A percentile compares a stretch with the other conserved stretches of the same genome.
phyloP scores from a whole-genome alignment of 140 eudicot genomes.

The Flaveria floridana region DNA sequence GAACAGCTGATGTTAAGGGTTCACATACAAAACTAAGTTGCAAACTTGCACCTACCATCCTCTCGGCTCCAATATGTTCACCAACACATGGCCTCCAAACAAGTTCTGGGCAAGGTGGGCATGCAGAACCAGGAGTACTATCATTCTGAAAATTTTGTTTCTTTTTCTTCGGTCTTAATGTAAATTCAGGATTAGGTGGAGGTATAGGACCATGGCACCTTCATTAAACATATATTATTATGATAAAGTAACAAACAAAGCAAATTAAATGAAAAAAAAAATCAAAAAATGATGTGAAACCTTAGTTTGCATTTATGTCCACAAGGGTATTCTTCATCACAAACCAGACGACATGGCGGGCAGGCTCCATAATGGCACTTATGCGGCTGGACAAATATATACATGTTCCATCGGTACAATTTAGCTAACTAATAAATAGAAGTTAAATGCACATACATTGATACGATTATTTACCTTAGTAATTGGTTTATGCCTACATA shows the following conservation, averaged over 20 bases:
- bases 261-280: neutral
- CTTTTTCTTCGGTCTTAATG: constrained; percentile 85
- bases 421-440: neutral
- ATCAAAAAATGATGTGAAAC: constrained; percentile 29
- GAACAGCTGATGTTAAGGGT: neutral
- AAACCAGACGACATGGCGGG: constrained; percentile 74
- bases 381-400: constrained; percentile 64
- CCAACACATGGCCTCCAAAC: constrained; percentile 89
- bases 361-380: constrained; percentile 96
- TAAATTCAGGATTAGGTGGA: constrained; percentile 82
- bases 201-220: constrained; percentile 97
- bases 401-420: constrained; percentile 19
- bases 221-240: constrained; percentile 14
- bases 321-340: constrained; percentile 78
- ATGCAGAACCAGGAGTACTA: constrained; percentile 67
- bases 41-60: constrained; percentile 53
- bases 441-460: constrained; percentile 3
- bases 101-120: constrained; percentile 93
- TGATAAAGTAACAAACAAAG: constrained; percentile 8
- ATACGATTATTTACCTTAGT: constrained; percentile 50
- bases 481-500: constrained; percentile 70
- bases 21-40: neutral
- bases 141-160: constrained; percentile 49
- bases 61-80: constrained; percentile 75
- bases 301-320: constrained; percentile 90